A percentile compares a stretch with the other conserved stretches of the same genome.
phyloP scores from a whole-genome alignment of 257 asterid species.

The Plantago ovata region DNA sequence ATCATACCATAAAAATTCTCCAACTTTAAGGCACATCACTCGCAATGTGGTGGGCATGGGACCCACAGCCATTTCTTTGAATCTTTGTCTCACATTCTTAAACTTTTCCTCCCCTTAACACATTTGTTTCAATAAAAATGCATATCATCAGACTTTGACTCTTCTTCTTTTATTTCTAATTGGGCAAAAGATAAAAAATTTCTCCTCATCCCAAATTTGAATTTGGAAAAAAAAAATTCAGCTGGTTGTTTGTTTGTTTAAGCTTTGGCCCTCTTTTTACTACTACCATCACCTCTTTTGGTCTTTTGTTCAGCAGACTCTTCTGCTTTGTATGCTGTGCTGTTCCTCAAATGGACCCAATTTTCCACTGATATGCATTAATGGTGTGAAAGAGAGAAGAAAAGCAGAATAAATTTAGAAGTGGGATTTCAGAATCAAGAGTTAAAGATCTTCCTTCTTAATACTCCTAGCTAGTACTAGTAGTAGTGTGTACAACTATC shows the following conservation, averaged over 20 bases:
- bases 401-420: background rate
- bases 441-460: conserved; percentile 25
- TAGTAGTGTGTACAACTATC: no score
- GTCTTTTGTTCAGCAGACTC: conserved; percentile 18
- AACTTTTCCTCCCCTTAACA: background rate
- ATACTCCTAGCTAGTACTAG: conserved; percentile 1
- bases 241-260: no score
- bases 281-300: conserved; percentile 9
- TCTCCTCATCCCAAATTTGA: conserved; percentile 1
- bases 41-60: background rate
- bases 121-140: no score
- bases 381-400: conserved; percentile 30
- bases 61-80: conserved; percentile 11
- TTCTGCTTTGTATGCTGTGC: conserved; percentile 40
- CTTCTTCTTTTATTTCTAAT: background rate
- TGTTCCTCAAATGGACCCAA: conserved; percentile 49
- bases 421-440: conserved; percentile 18
- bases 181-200: background rate
- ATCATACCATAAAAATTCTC: conserved; percentile 19
- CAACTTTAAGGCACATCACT: conserved; percentile 15
- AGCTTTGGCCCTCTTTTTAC: background rate
- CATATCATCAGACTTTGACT: conserved; percentile 2
- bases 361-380: conserved; percentile 39
- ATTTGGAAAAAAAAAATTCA: background rate
- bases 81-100: conserved; percentile 9